A percentile compares a stretch with the other conserved stretches of the same genome.
These are phyloP conservation scores for Phytophthora sp. DNA, from an alignment of 352 stramenopile species.

Conservation along the genomic window DNA sequence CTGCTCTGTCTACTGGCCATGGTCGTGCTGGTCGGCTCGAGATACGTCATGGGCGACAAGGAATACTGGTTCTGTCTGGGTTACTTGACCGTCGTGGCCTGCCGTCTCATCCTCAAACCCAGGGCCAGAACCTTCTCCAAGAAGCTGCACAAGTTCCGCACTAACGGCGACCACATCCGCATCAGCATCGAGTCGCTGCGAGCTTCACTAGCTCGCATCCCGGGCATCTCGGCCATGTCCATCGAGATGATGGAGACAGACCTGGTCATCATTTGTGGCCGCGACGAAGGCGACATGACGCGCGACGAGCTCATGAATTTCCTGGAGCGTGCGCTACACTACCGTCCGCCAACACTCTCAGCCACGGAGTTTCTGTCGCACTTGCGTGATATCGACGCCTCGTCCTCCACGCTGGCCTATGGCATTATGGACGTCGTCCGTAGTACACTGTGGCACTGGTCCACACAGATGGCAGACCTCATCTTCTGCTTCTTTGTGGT, in stretches of 20 bases:
- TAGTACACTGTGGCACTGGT: conserved; percentile 86
- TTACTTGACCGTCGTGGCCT: conserved; percentile 70
- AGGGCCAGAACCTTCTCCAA: conserved; percentile 85
- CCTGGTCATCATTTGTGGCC: conserved; percentile 86
- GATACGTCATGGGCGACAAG: conserved; percentile 60
- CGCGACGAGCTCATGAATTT: conserved; percentile 89
- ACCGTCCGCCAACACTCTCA: conserved; percentile 74
- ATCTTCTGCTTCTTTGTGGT: conserved; percentile 82
- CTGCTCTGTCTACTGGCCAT: conserved; percentile 75
- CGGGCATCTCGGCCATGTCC: conserved; percentile 76
- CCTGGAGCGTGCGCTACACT: conserved; percentile 78
- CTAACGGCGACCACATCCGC: conserved; percentile 85
- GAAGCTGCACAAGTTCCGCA: conserved; percentile 89
- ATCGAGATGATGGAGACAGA: conserved; percentile 93
- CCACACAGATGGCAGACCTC: conserved; percentile 77
- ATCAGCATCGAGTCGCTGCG: conserved; percentile 87
- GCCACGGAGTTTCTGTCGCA: conserved; percentile 85
- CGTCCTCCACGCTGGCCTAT: conserved; percentile 76
- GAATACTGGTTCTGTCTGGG: conserved; percentile 78
- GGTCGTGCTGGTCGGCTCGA: conserved; percentile 54
- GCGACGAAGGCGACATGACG: conserved; percentile 87
- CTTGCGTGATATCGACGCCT: conserved; percentile 86
- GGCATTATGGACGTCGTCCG: conserved; percentile 78
- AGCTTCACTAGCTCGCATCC: conserved; percentile 79
- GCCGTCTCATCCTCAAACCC: conserved; percentile 87